Evolutionary conservation across 306 rosid species (phyloP).

Genomic region (Canavalia ensiformis): DNA sequence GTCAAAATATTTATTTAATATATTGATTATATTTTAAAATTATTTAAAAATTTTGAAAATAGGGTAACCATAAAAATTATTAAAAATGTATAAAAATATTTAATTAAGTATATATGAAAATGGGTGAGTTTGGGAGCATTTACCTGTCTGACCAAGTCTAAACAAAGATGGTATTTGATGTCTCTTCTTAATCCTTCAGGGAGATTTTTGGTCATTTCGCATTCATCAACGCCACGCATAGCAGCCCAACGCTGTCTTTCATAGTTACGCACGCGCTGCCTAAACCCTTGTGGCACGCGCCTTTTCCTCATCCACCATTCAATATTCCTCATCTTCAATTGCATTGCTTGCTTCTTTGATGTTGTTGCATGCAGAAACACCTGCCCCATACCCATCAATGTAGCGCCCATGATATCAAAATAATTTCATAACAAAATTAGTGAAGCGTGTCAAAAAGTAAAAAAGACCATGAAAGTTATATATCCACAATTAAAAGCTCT

Average conservation of each 20-base stretch:
- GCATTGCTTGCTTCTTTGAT: constrained; percentile 95
- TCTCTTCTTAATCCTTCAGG: constrained; percentile 91
- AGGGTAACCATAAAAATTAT: too few relatives aligned
- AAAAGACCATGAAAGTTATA: too few relatives aligned
- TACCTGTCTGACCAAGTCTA: constrained; percentile 86
- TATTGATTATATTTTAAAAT: too few relatives aligned
- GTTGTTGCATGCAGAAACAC: constrained; percentile 96
- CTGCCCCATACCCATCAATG: constrained; percentile 40
- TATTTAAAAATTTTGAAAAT: too few relatives aligned
- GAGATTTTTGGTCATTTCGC: constrained; percentile 78
- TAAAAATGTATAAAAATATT: too few relatives aligned
- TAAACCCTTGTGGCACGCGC: constrained; percentile 69
- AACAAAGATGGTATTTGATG: constrained; percentile 89
- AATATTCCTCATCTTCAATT: constrained; percentile 87
- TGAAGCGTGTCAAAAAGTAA: too few relatives aligned
- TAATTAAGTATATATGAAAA: too few relatives aligned
- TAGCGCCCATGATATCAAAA: too few relatives aligned
- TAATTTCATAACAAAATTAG: neutral
- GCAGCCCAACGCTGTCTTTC: constrained; percentile 96
- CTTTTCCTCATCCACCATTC: constrained; percentile 99
- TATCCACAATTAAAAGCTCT: too few relatives aligned
- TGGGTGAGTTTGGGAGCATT: neutral
- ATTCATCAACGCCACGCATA: constrained; percentile 91
- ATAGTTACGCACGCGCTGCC: constrained; percentile 80
- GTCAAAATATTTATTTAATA: too few relatives aligned